These are phyloP conservation scores for Fusarium piperis DNA, from an alignment of 2,329 filamentous ascomycete genomes.

Conservation along the genomic window DNA sequence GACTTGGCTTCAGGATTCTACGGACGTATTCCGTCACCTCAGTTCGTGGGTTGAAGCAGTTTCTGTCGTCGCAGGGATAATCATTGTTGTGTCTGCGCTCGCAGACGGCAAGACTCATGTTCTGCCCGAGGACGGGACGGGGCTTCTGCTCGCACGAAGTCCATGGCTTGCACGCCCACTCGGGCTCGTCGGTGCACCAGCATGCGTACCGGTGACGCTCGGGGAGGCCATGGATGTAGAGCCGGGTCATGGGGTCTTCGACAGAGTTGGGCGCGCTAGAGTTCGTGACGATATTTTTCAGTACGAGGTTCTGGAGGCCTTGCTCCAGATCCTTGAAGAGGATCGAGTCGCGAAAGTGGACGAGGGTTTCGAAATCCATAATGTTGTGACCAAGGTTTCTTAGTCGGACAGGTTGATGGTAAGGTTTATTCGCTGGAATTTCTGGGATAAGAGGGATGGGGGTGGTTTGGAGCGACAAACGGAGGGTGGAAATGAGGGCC, in stretches of 20 bases:
- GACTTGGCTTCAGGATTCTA: neutral
- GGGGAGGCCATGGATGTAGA: neutral
- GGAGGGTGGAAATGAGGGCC: neutral
- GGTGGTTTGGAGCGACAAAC: neutral
- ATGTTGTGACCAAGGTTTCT: neutral
- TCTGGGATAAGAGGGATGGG: no score
- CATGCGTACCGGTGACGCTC: neutral
- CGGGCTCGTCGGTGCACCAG: neutral
- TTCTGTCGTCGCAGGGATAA: neutral
- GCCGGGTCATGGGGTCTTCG: neutral
- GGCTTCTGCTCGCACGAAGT: neutral
- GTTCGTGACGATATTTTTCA: neutral
- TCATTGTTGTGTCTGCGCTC: neutral
- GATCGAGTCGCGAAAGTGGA: neutral
- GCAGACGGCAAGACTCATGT: neutral
- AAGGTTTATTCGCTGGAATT: neutral
- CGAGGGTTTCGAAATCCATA: neutral
- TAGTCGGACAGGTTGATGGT: neutral
- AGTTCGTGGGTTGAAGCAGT: neutral
- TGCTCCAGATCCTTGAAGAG: slow-evolving; percentile 12
- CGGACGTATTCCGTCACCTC: neutral
- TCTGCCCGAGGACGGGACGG: neutral
- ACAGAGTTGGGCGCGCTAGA: neutral
- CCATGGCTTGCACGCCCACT: neutral
- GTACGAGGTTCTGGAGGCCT: slow-evolving; percentile 9